phyloP scores from a whole-genome alignment of 305 asterid species.

The Andrographis paniculata region DNA sequence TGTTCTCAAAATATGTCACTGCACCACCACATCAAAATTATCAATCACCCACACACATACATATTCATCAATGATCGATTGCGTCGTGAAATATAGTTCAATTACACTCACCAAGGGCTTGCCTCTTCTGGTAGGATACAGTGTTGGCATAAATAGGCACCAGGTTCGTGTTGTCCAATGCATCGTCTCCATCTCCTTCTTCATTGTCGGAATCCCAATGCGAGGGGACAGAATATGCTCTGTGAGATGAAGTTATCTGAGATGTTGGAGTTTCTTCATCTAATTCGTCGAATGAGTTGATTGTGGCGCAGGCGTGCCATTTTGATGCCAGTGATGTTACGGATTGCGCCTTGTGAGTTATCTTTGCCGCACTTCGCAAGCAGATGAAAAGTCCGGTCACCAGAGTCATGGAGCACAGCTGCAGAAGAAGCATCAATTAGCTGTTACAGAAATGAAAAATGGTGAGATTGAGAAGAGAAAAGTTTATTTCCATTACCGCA shows the following conservation, averaged over 20 bases:
- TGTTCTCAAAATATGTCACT: conserved; percentile 84
- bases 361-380: conserved; percentile 88
- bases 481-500: no score
- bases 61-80: neutral
- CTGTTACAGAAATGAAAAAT: no score
- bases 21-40: conserved; percentile 26
- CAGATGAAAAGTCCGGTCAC: conserved; percentile 82
- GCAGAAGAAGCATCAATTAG: no score
- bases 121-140: conserved; percentile 83
- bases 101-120: conserved; percentile 59
- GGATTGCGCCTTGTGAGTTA: conserved; percentile 78
- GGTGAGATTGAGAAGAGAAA: no score
- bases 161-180: conserved; percentile 53
- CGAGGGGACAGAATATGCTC: conserved; percentile 16
- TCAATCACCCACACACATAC: no score
- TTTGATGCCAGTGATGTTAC: conserved; percentile 76
- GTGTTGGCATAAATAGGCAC: conserved; percentile 47
- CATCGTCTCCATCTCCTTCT: conserved; percentile 89
- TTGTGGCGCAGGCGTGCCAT: conserved; percentile 88
- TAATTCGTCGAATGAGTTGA: conserved; percentile 40
- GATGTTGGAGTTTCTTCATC: conserved; percentile 29
- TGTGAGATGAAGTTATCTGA: conserved; percentile 23
- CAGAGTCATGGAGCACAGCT: conserved; percentile 74
- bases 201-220: conserved; percentile 51
- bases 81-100: neutral